Evolutionary conservation across 169 alveolate species (phyloP), one percentile per base, ranked within the genome.

Genomic region (Cryptosporidium xiaoi): DNA sequence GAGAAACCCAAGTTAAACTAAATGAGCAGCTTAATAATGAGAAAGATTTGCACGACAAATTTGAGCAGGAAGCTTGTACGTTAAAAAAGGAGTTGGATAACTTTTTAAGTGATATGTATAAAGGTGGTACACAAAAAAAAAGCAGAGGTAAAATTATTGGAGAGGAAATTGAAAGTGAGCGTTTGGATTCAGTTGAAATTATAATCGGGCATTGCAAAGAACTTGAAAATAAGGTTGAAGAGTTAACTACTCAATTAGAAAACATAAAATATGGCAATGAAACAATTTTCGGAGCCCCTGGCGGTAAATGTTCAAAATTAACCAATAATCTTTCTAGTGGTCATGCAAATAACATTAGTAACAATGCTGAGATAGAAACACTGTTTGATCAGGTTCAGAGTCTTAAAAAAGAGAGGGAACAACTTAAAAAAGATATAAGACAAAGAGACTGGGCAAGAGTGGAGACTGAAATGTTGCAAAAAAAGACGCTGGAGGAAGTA

Each of bases 361-460:
- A 56, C 34, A 77, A 29, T 62, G 77, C 71, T 10, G 87, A 77
- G 64, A 62, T 77, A 29, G 64, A 62, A 27, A 62, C 71, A 20
- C 64, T 77, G 3, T 44, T 62, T 27, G 87, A 77, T 62, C 87
- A 77, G 33, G 69, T 77, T 29, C 87, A 77, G 51, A 40, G 44
- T 3, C 50, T 77, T 29, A 77, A 46, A 66, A 77, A 31, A 18
- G 87, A 77, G 27, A 53, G 87, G 27, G 87, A 77, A 36, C 62
- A 56, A 18, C 87, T 77, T 24, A 77, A 77, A 24, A 77, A 77
- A 60, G 87, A 77, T 33, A 77, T 77, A 58, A 77, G 87, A 27
- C 87, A 77, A 34, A 77, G 87, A 24, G 87, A 77, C 18, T 77
- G 87, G 87, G 87, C 87, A 16, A 77, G 56, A 48, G 64, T 77